These are phyloP conservation scores for Leptographium lundbergii DNA, from an alignment of 2,329 filamentous ascomycete genomes.

Conservation along the genomic window DNA sequence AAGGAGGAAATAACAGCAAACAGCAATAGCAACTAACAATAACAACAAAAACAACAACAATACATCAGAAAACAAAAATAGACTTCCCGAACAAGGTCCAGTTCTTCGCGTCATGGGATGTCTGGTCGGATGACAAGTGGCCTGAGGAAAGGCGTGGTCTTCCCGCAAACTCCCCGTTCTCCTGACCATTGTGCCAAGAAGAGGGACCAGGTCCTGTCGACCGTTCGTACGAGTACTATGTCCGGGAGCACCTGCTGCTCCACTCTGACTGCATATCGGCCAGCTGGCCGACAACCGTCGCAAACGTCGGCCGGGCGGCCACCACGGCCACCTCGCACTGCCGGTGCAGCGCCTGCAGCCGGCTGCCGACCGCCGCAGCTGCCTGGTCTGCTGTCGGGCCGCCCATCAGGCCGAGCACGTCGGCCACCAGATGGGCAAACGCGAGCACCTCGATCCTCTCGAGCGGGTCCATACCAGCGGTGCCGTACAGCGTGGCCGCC, in stretches of 20 bases:
- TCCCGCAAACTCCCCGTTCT: neutral
- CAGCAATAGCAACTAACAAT: no score
- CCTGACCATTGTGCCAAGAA: neutral
- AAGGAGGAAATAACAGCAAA: neutral
- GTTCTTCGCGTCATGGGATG: neutral
- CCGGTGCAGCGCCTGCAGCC: conserved; percentile 17
- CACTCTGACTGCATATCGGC: neutral
- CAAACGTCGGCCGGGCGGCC: conserved; percentile 20
- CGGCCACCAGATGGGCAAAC: conserved; percentile 33
- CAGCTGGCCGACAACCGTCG: conserved; percentile 16
- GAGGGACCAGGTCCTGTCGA: neutral
- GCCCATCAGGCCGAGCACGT: conserved; percentile 24
- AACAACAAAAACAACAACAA: no score
- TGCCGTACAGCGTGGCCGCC: conserved; percentile 31
- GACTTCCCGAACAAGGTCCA: neutral
- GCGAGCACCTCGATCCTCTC: conserved; percentile 34
- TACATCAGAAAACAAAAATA: no score
- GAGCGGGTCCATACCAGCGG: conserved; percentile 12
- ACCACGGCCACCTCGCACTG: conserved; percentile 17
- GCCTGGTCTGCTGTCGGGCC: neutral
- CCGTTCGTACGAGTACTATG: no score
- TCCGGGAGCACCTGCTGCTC: no score
- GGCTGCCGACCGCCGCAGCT: conserved; percentile 5
- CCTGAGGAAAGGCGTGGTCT: neutral
- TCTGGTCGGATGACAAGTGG: neutral